Conservation (phyloP, 371 early-diverging fungal genomes). For the Zychaea mexicana region DNA sequence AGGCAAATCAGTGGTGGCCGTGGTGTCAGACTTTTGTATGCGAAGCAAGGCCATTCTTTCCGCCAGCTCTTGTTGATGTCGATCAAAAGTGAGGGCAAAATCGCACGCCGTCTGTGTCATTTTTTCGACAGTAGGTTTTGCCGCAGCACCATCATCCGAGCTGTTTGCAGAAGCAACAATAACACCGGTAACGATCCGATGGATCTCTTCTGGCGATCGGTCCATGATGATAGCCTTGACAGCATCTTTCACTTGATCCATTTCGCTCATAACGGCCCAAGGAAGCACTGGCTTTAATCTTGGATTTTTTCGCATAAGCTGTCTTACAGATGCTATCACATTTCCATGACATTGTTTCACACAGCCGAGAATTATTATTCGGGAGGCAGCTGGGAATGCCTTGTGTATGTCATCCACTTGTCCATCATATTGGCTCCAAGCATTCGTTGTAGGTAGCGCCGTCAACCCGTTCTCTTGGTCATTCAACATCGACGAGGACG, state of each 20-base stretch:
- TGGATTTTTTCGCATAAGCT: conserved; percentile 16
- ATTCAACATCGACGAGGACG: too few species aligned
- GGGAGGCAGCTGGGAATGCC: conserved; percentile 18
- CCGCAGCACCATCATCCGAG: background rate
- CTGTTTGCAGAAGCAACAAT: conserved; percentile 27
- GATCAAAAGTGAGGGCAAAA: conserved; percentile 42
- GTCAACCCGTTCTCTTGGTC: conserved; percentile 4
- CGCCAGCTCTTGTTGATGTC: conserved; percentile 30
- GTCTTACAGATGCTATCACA: conserved; percentile 14
- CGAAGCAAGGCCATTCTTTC: conserved; percentile 32
- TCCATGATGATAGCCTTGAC: background rate
- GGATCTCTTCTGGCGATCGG: background rate
- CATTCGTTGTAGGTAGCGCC: conserved; percentile 34
- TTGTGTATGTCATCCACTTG: conserved; percentile 11
- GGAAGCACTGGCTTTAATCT: conserved; percentile 27
- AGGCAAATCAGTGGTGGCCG: conserved; percentile 30
- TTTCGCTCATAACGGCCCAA: conserved; percentile 29
- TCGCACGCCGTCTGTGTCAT: conserved; percentile 36
- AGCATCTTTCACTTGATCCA: background rate
- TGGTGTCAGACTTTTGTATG: conserved; percentile 8
- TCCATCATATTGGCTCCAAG: conserved; percentile 43
- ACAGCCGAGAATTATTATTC: conserved; percentile 8
- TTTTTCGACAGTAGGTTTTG: conserved; percentile 1
- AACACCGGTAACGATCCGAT: conserved; percentile 43
- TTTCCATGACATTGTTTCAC: conserved; percentile 22